Percentiles rank a stretch among this genome's conserved stretches.
These are phyloP conservation scores for Schizosaccharomyces lindneri DNA, from an alignment of 805 yeast genomes.

Conservation along the genomic window DNA sequence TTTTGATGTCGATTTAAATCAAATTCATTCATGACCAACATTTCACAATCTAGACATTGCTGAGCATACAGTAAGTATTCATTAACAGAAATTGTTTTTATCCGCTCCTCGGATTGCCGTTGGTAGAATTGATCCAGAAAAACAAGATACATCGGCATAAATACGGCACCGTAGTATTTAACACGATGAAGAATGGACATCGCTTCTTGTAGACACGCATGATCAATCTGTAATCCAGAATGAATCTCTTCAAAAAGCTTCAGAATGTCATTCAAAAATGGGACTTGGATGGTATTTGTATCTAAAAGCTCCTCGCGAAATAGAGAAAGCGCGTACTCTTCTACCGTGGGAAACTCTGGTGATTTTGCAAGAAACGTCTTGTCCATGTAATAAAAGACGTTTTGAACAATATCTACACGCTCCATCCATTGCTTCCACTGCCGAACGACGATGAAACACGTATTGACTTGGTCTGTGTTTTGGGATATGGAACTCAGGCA, in stretches of 20 bases:
- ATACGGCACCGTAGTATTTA: not conserved
- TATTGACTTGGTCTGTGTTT: not conserved
- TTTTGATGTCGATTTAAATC: not conserved
- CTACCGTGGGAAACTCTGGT: not conserved
- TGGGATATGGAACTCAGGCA: not conserved
- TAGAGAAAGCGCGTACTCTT: not conserved
- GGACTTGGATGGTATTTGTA: not conserved
- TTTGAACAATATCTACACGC: not conserved
- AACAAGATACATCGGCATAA: not conserved
- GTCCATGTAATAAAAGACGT: not conserved
- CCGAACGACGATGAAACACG: not conserved
- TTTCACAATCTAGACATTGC: not conserved
- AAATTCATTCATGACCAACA: not conserved
- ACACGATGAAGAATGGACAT: not conserved
- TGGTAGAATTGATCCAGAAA: not conserved
- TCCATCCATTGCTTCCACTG: not conserved
- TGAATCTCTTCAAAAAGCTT: not conserved
- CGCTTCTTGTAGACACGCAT: not conserved
- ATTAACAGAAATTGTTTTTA: not conserved
- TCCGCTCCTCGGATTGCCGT: not conserved
- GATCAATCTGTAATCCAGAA: not conserved
- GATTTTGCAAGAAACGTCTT: not conserved
- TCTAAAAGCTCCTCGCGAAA: not conserved
- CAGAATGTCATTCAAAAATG: not conserved
- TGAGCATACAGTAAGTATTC: not conserved